Base-by-base conservation (phyloP, 345 rosid species). In the Laguncularia racemosa region DNA sequence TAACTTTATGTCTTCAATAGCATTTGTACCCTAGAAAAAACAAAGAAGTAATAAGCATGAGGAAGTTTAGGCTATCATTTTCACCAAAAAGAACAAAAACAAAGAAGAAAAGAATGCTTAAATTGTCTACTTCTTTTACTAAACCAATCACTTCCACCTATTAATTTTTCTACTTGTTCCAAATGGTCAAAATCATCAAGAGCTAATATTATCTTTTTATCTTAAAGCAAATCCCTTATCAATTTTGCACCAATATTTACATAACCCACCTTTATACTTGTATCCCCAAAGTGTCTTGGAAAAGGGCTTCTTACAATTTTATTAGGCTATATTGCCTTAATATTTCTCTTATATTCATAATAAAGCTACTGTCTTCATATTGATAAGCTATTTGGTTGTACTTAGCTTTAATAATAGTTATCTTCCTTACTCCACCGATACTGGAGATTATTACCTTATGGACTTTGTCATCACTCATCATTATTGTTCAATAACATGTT, bases 331-430 rank as follows among this genome's bases (percentile, higher is more conserved):
- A 14, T 46, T 58, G 38, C 52, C 48, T 58, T 58, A 50, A 57
- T 17, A 18, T 67, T 62, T 67, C 71, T 54, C 73, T 69, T 23
- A 78, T 78, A 49, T 71, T 71, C 16, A 44, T 55, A 20, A 73
- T 26, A 12, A 80, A 69, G 69, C 61, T 66, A 16, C 53, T 57
- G 40, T 66, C 64, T 16, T 80, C 68, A 47, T 75, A 83, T 17
- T 20, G 16, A 16, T 57, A 16, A 15, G 66, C 5, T 11, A 0
- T 19, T 13, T 55, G 52, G 43, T 68, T 63, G 26, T 56, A 71
- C 2, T 73, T 33, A 47, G 50, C 65, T 50, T 58, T 57, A 2
- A 85, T 76, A 5, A 78, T 57, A 15, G 26, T 57, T 12, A 33
- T 43, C 50, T 57, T 57, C 1, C 60, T 50, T n/a, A 57, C 14